Conservation (phyloP, 169 alveolate genomes). For the Condylostoma magnum region DNA sequence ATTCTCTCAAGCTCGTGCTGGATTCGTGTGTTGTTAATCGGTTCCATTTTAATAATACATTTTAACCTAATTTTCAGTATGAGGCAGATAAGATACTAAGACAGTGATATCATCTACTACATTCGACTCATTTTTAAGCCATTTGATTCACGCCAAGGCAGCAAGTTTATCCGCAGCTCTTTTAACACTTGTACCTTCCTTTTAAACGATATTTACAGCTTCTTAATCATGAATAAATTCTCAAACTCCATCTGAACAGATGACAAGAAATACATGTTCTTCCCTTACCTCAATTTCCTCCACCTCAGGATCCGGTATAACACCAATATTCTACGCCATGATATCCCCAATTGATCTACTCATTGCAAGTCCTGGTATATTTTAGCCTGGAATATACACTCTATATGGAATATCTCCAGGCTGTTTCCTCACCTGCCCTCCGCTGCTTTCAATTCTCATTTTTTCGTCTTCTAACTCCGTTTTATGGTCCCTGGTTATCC, state of each 20-base stretch:
- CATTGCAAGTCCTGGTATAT: constrained; percentile 88
- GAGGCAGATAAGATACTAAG: constrained; percentile 50
- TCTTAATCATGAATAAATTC: constrained; percentile 81
- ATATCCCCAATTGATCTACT: constrained; percentile 90
- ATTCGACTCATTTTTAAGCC: constrained; percentile 84
- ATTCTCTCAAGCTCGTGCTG: too few species aligned
- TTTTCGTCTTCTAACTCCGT: constrained; percentile 71
- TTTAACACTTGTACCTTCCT: constrained; percentile 59
- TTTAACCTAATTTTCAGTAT: background rate
- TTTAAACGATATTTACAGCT: constrained; percentile 70
- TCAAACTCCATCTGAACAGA: constrained; percentile 86
- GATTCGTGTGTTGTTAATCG: too few species aligned
- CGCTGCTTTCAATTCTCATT: constrained; percentile 52
- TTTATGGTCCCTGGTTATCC: constrained; percentile 73
- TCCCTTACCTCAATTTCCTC: background rate
- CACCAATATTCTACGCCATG: constrained; percentile 84
- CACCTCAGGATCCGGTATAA: constrained; percentile 84
- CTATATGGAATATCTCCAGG: constrained; percentile 85
- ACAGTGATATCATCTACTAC: constrained; percentile 87
- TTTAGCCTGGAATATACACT: constrained; percentile 75
- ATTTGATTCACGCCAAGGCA: constrained; percentile 80
- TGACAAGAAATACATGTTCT: constrained; percentile 63
- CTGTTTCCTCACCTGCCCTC: constrained; percentile 74
- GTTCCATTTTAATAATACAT: too few species aligned
- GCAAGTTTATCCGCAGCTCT: constrained; percentile 80